phyloP scores from a whole-genome alignment of 441 rosid genomes.

The Raphanus hybrid region DNA sequence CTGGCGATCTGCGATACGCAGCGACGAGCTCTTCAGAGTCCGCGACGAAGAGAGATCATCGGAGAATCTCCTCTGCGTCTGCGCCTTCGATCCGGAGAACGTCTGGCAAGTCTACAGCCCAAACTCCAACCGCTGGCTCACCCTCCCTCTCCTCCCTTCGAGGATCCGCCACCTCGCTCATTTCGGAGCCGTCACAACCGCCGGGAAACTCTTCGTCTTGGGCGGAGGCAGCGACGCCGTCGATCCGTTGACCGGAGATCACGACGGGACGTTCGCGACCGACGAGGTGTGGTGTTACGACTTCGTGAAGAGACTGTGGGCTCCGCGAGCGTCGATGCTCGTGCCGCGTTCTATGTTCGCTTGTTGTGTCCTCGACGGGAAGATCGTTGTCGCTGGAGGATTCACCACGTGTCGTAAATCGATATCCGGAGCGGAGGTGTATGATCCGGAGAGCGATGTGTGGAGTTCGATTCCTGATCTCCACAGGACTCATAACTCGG shows the following conservation, averaged over 20 bases:
- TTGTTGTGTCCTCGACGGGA: conserved; percentile 79
- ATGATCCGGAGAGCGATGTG: conserved; percentile 74
- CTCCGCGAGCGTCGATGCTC: conserved; percentile 69
- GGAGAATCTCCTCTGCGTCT: conserved; percentile 78
- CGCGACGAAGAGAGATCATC: conserved; percentile 73
- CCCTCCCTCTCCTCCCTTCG: conserved; percentile 89
- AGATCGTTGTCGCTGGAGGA: conserved; percentile 90
- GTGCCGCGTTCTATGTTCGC: conserved; percentile 99
- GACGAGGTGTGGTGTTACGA: conserved; percentile 95
- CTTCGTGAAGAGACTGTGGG: conserved; percentile 68
- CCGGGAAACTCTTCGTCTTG: conserved; percentile 77
- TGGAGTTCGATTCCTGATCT: conserved; percentile 88
- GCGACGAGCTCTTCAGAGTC: conserved; percentile 74
- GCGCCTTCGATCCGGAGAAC: conserved; percentile 93
- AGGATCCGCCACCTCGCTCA: conserved; percentile 83
- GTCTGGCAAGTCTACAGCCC: conserved; percentile 95
- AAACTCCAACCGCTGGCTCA: conserved; percentile 76
- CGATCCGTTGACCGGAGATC: conserved; percentile 90
- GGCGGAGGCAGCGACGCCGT: conserved; percentile 98
- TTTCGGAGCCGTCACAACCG: conserved; percentile 73
- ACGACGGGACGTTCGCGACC: conserved; percentile 89
- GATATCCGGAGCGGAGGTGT: conserved; percentile 88
- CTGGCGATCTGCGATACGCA: conserved; percentile 79
- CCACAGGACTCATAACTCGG: conserved; percentile 81
- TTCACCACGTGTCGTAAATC: conserved; percentile 91